phyloP scores from a whole-genome alignment of 2,329 filamentous ascomycete species.

The Rhinocladiella mackenziei region DNA sequence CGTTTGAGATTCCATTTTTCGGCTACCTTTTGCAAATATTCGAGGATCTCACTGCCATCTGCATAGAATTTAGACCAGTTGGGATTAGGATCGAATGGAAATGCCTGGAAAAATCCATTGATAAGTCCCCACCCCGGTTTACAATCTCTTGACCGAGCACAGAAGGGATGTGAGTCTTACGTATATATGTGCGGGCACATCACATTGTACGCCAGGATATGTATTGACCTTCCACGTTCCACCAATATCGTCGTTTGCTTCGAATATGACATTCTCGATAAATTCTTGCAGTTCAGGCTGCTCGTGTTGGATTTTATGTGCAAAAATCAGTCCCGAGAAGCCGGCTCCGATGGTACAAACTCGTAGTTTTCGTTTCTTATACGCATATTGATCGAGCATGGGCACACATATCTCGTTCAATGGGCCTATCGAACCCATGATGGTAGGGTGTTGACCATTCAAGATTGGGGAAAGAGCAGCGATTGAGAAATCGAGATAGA shows the following conservation, averaged over 20 bases:
- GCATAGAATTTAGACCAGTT: conserved; percentile 44
- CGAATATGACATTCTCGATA: conserved; percentile 42
- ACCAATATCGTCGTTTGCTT: conserved; percentile 39
- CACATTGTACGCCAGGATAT: conserved; percentile 50
- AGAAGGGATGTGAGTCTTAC: conserved; percentile 43
- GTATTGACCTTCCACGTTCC: conserved; percentile 43
- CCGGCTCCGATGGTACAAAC: conserved; percentile 33
- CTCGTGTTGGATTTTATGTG: conserved; percentile 41
- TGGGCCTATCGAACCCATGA: conserved; percentile 17
- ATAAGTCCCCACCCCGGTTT: conserved; percentile 5
- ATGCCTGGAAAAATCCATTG: conserved; percentile 17
- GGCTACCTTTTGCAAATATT: conserved; percentile 40
- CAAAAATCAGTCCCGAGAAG: conserved; percentile 38
- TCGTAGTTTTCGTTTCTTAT: too few relatives aligned
- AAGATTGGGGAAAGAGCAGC: too few relatives aligned
- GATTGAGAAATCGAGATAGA: too few relatives aligned
- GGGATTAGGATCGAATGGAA: conserved; percentile 41
- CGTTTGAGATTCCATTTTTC: conserved; percentile 41
- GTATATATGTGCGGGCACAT: conserved; percentile 67
- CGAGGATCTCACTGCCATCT: conserved; percentile 40
- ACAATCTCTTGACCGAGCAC: conserved; percentile 39
- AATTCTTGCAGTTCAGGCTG: conserved; percentile 34
- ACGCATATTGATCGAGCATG: conserved; percentile 23
- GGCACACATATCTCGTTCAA: conserved; percentile 24
- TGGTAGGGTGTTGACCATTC: too few relatives aligned